Conservation (phyloP, 2,329 filamentous ascomycete species). For the Incumbomyces delicatus region DNA sequence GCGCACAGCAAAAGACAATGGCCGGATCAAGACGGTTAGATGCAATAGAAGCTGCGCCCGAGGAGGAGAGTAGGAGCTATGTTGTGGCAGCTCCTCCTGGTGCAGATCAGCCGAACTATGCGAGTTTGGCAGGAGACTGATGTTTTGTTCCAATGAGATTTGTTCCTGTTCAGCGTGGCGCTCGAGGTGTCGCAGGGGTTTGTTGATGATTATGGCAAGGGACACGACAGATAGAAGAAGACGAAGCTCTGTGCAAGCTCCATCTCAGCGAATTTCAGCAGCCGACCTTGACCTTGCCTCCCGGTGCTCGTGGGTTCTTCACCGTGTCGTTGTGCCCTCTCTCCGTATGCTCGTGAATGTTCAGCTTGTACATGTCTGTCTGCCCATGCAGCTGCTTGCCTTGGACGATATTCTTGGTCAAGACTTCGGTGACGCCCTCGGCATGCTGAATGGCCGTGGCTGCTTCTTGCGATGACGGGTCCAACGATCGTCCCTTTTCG, state of each 20-base stretch:
- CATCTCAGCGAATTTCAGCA: constrained; percentile 12
- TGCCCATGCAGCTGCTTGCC: constrained; percentile 47
- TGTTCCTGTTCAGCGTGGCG: constrained; percentile 25
- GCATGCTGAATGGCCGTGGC: constrained; percentile 64
- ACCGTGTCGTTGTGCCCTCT: constrained; percentile 87
- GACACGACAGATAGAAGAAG: too few relatives aligned
- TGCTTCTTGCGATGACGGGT: constrained; percentile 49
- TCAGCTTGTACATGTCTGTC: constrained; percentile 40
- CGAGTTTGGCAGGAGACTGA: constrained; percentile 74
- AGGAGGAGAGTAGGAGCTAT: constrained; percentile 27
- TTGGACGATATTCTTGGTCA: constrained; percentile 81
- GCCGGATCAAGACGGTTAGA: constrained; percentile 23
- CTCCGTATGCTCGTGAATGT: constrained; percentile 86
- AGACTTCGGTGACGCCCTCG: constrained; percentile 67
- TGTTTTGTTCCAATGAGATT: constrained; percentile 8
- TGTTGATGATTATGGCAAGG: too few relatives aligned
- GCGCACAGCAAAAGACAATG: constrained; percentile 27
- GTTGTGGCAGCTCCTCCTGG: constrained; percentile 70
- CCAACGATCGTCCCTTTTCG: constrained; percentile 52
- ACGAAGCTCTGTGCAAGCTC: not conserved
- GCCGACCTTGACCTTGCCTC: constrained; percentile 19
- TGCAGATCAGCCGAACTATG: constrained; percentile 67
- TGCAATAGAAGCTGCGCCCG: constrained; percentile 34
- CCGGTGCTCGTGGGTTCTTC: constrained; percentile 37
- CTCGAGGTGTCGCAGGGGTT: not conserved